These are phyloP conservation scores for Agaricus blazei DNA, from an alignment of 768 basidiomycete species.

Conservation along the genomic window DNA sequence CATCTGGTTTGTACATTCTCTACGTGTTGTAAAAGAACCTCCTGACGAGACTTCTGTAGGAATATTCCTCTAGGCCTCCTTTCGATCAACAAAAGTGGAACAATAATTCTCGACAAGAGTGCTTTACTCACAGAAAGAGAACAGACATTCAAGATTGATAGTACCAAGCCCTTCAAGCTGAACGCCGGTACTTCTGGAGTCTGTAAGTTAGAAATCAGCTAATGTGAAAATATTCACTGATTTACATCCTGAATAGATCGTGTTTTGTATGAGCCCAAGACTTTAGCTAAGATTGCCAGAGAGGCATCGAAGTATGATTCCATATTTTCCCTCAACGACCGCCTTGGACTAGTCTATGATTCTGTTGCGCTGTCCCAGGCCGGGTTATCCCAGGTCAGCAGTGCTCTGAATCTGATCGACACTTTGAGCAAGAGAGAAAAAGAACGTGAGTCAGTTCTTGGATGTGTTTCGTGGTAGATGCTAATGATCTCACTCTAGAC, in stretches of 20 bases:
- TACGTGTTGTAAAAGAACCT: background rate
- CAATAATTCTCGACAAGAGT: constrained; percentile 51
- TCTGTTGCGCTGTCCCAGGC: constrained; percentile 75
- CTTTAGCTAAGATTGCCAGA: constrained; percentile 69
- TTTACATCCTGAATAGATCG: constrained; percentile 47
- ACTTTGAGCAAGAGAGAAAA: constrained; percentile 60
- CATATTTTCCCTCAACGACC: constrained; percentile 76
- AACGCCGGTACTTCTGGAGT: constrained; percentile 88
- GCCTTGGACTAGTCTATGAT: constrained; percentile 86
- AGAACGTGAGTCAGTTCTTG: constrained; percentile 52
- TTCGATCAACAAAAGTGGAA: constrained; percentile 55
- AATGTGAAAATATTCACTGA: background rate
- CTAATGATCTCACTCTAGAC: constrained; percentile 37
- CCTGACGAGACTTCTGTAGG: constrained; percentile 34
- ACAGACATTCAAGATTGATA: constrained; percentile 65
- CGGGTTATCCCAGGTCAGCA: constrained; percentile 73
- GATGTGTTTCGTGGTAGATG: background rate
- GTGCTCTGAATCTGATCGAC: constrained; percentile 68
- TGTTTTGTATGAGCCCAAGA: constrained; percentile 79
- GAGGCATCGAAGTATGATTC: constrained; percentile 69
- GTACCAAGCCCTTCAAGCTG: constrained; percentile 77
- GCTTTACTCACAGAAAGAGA: constrained; percentile 68
- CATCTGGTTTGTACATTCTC: constrained; percentile 53
- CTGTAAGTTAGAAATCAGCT: constrained; percentile 46
- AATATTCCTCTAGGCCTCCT: constrained; percentile 75